These are phyloP conservation scores for Amoeboaphelidium protococcarum DNA, from an alignment of 371 early-diverging fungal genomes.

Conservation along the genomic window DNA sequence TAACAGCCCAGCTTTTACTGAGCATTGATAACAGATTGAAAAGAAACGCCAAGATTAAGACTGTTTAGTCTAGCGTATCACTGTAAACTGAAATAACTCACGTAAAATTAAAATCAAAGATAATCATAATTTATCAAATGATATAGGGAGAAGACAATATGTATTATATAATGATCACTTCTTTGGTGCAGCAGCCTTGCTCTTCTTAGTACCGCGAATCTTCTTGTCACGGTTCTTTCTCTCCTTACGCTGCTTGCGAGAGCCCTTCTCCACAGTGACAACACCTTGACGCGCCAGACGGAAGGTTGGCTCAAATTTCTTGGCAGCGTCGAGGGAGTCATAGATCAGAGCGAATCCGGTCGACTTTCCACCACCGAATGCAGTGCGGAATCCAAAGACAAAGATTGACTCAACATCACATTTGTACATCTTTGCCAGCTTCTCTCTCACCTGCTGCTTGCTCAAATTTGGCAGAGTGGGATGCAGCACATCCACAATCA, in stretches of 20 bases:
- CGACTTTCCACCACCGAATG: conserved; percentile 92
- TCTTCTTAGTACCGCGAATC: conserved; percentile 87
- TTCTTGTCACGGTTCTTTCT: conserved; percentile 97
- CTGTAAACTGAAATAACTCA: too few relatives aligned
- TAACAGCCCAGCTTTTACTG: too few relatives aligned
- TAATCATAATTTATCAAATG: too few relatives aligned
- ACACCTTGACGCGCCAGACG: conserved; percentile 63
- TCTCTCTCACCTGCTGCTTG: conserved; percentile 76
- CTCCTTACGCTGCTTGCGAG: conserved; percentile 96
- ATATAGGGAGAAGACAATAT: too few relatives aligned
- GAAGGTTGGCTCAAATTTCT: conserved; percentile 97
- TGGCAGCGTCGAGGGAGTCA: conserved; percentile 75
- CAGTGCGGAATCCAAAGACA: conserved; percentile 83
- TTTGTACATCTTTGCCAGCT: conserved; percentile 90
- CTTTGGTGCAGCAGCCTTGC: background rate
- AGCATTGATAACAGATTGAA: too few relatives aligned
- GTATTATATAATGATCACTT: too few relatives aligned
- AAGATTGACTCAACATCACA: conserved; percentile 62
- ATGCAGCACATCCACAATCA: conserved; percentile 89
- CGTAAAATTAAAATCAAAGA: too few relatives aligned
- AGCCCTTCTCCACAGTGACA: conserved; percentile 39
- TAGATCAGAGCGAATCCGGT: conserved; percentile 94
- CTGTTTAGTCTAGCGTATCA: too few relatives aligned
- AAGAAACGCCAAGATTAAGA: too few relatives aligned
- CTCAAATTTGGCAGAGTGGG: conserved; percentile 72